phyloP scores from a whole-genome alignment of 2,329 filamentous ascomycete species.

The Fusarium paranaense region DNA sequence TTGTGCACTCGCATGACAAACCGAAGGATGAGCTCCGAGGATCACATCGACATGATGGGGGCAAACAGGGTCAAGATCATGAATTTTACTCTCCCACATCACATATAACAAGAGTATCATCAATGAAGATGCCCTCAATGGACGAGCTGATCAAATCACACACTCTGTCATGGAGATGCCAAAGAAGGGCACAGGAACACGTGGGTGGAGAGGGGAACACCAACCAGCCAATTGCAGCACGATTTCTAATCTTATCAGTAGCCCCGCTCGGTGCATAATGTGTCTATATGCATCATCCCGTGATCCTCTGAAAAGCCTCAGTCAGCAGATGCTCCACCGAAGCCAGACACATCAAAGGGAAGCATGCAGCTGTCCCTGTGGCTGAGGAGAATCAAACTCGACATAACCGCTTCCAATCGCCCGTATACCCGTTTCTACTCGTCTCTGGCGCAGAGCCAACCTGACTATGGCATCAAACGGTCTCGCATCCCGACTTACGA shows the following conservation, averaged over 20 bases:
- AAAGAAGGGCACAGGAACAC: not conserved
- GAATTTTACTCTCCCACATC: not conserved
- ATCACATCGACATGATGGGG: not conserved
- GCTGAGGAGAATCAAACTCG: not conserved
- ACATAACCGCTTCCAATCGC: not conserved
- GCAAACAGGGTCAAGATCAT: not conserved
- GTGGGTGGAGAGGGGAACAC: not conserved
- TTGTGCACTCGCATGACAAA: not conserved
- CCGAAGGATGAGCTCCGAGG: not conserved
- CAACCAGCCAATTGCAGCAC: not conserved
- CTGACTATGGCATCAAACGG: conserved; percentile 20
- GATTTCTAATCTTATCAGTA: not conserved
- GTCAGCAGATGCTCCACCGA: not conserved
- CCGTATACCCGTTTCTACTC: not conserved
- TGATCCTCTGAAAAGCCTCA: not conserved
- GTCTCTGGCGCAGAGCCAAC: not conserved
- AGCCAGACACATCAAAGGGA: not conserved
- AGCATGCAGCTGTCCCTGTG: conserved; percentile 5
- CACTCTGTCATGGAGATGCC: not conserved
- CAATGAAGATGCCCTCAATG: not conserved
- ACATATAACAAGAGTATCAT: not conserved
- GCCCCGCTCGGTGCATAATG: not conserved
- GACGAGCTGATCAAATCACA: not conserved
- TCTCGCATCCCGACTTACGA: conserved; percentile 10
- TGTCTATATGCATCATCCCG: not conserved